These are phyloP conservation scores for Boletus eberwhitei DNA, from an alignment of 768 basidiomycete genomes.

Conservation along the genomic window DNA sequence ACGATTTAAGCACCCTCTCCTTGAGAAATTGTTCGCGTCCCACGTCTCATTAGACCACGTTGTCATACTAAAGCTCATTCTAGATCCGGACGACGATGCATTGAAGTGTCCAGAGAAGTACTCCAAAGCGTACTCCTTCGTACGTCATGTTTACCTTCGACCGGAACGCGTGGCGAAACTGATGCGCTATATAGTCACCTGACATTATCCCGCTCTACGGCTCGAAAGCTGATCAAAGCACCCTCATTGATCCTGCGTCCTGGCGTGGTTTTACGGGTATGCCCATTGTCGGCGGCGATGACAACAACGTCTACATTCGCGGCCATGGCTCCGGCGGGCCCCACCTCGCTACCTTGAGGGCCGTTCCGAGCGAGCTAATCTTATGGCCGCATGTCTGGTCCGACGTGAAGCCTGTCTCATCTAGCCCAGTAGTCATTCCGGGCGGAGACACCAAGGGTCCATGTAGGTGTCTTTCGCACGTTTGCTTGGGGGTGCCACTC, in stretches of 20 bases:
- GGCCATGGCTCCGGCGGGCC: neutral
- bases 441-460: neutral
- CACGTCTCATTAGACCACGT: no score
- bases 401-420: neutral
- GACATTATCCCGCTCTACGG: constrained; percentile 7
- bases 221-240: neutral
- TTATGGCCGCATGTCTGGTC: constrained; percentile 6
- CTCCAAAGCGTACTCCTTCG: neutral
- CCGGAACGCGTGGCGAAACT: neutral
- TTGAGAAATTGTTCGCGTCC: no score
- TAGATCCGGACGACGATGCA: constrained; percentile 5
- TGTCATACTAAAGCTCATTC: neutral
- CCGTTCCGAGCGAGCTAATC: constrained; percentile 2
- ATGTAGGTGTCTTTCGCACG: neutral
- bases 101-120: neutral
- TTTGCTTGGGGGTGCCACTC: neutral
- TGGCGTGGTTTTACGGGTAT: no score
- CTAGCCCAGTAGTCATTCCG: neutral
- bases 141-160: neutral
- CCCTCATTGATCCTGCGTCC: neutral
- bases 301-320: constrained; percentile 5
- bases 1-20: no score
- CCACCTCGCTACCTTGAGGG: neutral
- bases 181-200: neutral
- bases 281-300: no score